These are phyloP conservation scores for Hylodesmum podocarpum DNA, from an alignment of 306 rosid genomes.

Conservation along the genomic window DNA sequence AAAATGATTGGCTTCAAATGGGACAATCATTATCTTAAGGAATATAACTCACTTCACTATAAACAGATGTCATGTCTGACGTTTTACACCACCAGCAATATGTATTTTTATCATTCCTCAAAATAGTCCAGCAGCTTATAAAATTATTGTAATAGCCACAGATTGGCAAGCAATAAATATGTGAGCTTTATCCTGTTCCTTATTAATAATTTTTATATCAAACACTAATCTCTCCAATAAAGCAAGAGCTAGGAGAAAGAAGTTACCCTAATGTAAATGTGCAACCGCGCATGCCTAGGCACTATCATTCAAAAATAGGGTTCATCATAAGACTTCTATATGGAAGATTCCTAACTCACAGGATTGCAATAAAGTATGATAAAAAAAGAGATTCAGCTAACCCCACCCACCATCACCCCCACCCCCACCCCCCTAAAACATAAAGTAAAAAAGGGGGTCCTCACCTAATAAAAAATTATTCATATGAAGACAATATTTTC, in stretches of 20 bases:
- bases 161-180: constrained; percentile 1
- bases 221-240: not conserved
- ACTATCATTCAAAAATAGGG: constrained; percentile 6
- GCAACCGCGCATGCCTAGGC: constrained; percentile 13
- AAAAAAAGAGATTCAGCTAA: not conserved
- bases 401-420: not conserved
- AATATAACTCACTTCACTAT: constrained; percentile 23
- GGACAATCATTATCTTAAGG: constrained; percentile 14
- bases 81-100: not conserved
- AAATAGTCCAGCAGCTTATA: not conserved
- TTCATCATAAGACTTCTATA: constrained; percentile 14
- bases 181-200: constrained; percentile 6
- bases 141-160: constrained; percentile 10
- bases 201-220: constrained; percentile 7
- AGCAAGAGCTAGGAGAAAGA: not conserved
- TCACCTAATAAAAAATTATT: not conserved
- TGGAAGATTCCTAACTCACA: not conserved
- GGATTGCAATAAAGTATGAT: not conserved
- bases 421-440: not conserved
- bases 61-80: not conserved
- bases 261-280: not conserved
- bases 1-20: constrained; percentile 11
- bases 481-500: constrained; percentile 14
- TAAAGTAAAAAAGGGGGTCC: not conserved
- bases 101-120: constrained; percentile 12